Conservation (phyloP, 371 early-diverging fungal species). For the Blastocladiella emersonii region DNA sequence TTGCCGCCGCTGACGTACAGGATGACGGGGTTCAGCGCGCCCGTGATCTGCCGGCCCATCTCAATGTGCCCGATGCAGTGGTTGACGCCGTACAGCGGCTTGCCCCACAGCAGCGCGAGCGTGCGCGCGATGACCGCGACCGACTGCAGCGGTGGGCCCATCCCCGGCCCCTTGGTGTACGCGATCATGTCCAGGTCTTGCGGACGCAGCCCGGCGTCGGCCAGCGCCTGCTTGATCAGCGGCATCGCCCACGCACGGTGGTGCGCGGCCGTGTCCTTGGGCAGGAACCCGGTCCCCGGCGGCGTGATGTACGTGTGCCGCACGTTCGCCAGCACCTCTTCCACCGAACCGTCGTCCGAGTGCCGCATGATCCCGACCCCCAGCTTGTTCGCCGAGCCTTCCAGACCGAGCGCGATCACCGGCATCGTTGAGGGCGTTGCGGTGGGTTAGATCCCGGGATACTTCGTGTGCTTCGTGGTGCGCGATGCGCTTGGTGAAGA, state of each 20-base stretch:
- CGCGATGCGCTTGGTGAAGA: too few species aligned
- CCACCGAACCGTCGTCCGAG: slow-evolving; percentile 22
- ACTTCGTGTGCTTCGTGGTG: too few species aligned
- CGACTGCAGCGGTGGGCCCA: slow-evolving; percentile 90
- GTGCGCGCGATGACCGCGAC: slow-evolving; percentile 95
- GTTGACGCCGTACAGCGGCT: slow-evolving; percentile 95
- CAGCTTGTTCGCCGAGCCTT: slow-evolving; percentile 99
- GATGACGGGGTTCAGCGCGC: slow-evolving; percentile 92
- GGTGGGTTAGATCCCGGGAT: too few species aligned
- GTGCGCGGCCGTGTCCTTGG: slow-evolving; percentile 92
- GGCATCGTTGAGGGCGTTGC: too few species aligned
- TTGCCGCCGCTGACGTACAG: slow-evolving; percentile 99
- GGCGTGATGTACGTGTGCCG: slow-evolving; percentile 95
- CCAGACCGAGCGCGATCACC: slow-evolving; percentile 64
- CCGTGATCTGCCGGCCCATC: slow-evolving; percentile 98
- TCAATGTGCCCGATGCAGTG: slow-evolving; percentile 99
- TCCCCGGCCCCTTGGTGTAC: slow-evolving; percentile 98
- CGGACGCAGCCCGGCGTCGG: slow-evolving; percentile 54
- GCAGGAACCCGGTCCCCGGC: slow-evolving; percentile 94
- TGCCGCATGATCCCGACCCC: slow-evolving; percentile 95
- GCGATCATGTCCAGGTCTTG: slow-evolving; percentile 84
- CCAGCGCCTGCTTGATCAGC: slow-evolving; percentile 67
- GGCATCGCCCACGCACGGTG: slow-evolving; percentile 72
- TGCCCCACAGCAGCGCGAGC: slow-evolving; percentile 76
- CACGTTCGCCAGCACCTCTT: slow-evolving; percentile 74